Percentiles rank a stretch among this genome's conserved stretches.
These are phyloP conservation scores for Mycena albidolilacea DNA, from an alignment of 768 basidiomycete species.

Conservation along the genomic window DNA sequence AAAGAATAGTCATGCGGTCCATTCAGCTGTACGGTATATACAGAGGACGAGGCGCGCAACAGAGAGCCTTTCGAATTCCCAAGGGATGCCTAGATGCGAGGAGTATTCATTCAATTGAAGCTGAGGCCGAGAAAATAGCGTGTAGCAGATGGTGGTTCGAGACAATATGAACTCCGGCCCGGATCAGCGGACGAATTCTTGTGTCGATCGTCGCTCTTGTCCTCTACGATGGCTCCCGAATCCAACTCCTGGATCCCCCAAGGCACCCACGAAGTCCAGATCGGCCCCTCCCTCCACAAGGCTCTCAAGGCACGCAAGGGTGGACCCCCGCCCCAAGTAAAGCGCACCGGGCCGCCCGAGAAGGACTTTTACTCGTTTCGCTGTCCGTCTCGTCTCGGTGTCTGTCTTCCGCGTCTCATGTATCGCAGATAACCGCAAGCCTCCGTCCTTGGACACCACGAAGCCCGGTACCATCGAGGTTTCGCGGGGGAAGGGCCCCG, in stretches of 20 bases:
- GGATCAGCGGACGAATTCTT: not conserved
- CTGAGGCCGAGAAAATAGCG: too few relatives aligned
- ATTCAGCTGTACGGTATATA: too few relatives aligned
- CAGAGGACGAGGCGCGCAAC: too few relatives aligned
- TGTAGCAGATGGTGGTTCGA: too few relatives aligned
- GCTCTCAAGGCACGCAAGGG: slow-evolving; percentile 80
- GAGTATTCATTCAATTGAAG: too few relatives aligned
- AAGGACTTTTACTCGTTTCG: slow-evolving; percentile 84
- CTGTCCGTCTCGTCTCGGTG: slow-evolving; percentile 62
- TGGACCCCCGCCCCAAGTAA: slow-evolving; percentile 53
- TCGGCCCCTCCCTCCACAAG: slow-evolving; percentile 75
- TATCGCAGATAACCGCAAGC: slow-evolving; percentile 80
- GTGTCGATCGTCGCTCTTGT: slow-evolving; percentile 26
- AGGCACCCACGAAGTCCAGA: slow-evolving; percentile 72
- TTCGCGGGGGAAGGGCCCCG: slow-evolving; percentile 66
- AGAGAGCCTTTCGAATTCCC: too few relatives aligned
- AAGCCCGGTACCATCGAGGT: slow-evolving; percentile 79
- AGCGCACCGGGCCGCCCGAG: slow-evolving; percentile 67
- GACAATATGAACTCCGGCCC: not conserved
- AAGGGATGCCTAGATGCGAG: too few relatives aligned
- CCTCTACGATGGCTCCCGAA: slow-evolving; percentile 58
- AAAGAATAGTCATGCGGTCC: too few relatives aligned
- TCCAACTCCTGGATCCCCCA: slow-evolving; percentile 67
- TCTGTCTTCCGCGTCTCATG: not conserved
- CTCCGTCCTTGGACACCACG: slow-evolving; percentile 75